These are phyloP conservation scores for Epichloe festucae DNA, from an alignment of 2,329 filamentous ascomycete species.

Conservation along the genomic window DNA sequence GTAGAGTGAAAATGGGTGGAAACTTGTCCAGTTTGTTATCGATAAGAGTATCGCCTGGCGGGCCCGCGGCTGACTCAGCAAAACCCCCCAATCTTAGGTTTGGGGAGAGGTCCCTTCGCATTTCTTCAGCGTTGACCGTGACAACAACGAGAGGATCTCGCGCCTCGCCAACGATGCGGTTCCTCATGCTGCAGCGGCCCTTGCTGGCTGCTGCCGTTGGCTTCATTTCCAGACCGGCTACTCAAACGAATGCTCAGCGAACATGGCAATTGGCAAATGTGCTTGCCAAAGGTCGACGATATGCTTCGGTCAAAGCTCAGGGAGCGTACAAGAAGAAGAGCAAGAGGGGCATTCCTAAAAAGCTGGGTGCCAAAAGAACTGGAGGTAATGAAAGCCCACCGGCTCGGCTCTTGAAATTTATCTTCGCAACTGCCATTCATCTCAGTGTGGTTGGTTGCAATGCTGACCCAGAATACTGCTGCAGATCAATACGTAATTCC, in stretches of 20 bases:
- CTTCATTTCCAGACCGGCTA: slow-evolving; percentile 1
- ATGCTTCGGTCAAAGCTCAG: slow-evolving; percentile 50
- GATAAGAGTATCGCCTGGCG: not conserved
- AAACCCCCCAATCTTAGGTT: slow-evolving; percentile 4
- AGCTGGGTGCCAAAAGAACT: slow-evolving; percentile 86
- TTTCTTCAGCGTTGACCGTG: not conserved
- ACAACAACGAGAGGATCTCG: not conserved
- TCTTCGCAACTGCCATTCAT: not conserved
- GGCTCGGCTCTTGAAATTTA: not conserved
- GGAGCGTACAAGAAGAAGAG: slow-evolving; percentile 53
- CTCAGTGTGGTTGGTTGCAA: too few species aligned
- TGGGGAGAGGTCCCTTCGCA: not conserved
- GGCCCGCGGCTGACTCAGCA: not conserved
- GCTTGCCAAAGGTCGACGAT: slow-evolving; percentile 35
- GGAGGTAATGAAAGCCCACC: slow-evolving; percentile 48
- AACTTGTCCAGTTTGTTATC: slow-evolving; percentile 1
- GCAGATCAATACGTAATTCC: slow-evolving; percentile 84
- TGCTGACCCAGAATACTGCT: not conserved
- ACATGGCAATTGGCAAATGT: slow-evolving; percentile 23
- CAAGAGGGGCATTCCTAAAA: slow-evolving; percentile 56
- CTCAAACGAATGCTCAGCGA: not conserved
- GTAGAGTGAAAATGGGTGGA: too few species aligned
- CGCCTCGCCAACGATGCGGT: slow-evolving; percentile 26
- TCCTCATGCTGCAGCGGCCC: slow-evolving; percentile 34
- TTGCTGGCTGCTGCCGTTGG: slow-evolving; percentile 24